phyloP scores from a whole-genome alignment of 108 stramenopile genomes.

The Nitzschia palea region DNA sequence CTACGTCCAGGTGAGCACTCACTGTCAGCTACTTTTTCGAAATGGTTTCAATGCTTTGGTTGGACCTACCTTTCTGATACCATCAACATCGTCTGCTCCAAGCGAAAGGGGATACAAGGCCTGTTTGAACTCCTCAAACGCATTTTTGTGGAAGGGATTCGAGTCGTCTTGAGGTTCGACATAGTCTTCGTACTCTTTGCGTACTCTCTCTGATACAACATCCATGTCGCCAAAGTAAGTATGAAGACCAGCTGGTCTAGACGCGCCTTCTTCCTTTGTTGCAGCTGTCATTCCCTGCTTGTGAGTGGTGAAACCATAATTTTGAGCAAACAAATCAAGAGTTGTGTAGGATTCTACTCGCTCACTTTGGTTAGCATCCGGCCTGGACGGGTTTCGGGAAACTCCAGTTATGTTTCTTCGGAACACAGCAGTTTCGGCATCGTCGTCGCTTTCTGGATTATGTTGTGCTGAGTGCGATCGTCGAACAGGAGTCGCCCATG shows the following conservation, averaged over 20 bases:
- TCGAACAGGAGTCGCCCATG: conserved; percentile 78
- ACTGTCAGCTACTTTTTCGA: no score
- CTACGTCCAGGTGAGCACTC: no score
- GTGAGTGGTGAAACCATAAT: no score
- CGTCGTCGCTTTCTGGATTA: conserved; percentile 37
- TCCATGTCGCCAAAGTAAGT: conserved; percentile 28
- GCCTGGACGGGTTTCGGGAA: neutral
- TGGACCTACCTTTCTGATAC: conserved; percentile 70
- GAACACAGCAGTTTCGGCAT: conserved; percentile 41
- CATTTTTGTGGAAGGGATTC: conserved; percentile 13
- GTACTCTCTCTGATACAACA: conserved; percentile 1
- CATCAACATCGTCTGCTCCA: conserved; percentile 75
- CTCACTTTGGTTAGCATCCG: conserved; percentile 2
- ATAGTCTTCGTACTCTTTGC: conserved; percentile 33
- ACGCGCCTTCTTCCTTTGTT: no score
- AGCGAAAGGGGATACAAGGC: conserved; percentile 64
- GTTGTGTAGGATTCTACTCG: neutral
- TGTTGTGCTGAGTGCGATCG: conserved; percentile 76
- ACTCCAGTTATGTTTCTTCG: conserved; percentile 29
- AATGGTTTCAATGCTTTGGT: no score
- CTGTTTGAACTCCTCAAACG: conserved; percentile 56
- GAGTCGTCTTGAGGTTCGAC: conserved; percentile 21
- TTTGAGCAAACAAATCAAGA: conserved; percentile 14
- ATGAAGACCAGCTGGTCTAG: no score
- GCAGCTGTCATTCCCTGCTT: no score